A percentile compares a stretch with the other conserved stretches of the same genome.
Evolutionary conservation across 805 yeast genomes (phyloP).

Genomic region (Monosporozyma aquatica): DNA sequence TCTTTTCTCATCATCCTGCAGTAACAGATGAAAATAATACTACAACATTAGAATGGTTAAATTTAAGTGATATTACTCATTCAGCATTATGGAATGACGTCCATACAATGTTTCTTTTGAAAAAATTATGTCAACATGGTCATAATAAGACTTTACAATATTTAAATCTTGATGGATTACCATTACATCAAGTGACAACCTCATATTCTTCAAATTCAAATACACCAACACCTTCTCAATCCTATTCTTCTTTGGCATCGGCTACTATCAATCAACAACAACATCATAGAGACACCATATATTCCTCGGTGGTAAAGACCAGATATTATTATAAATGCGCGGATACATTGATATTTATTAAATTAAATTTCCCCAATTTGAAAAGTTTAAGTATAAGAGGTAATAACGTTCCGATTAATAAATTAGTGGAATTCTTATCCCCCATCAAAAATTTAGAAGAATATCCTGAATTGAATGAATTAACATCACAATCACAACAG

Average conservation of each 20-base stretch:
- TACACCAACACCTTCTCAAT: background rate
- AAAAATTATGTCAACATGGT: conserved; percentile 32
- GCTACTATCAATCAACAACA: background rate
- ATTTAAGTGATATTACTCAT: conserved; percentile 55
- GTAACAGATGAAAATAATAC: conserved; percentile 31
- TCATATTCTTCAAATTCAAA: conserved; percentile 12
- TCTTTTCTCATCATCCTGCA: conserved; percentile 66
- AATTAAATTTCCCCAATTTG: conserved; percentile 32
- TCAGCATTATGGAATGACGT: conserved; percentile 48
- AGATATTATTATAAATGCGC: conserved; percentile 25
- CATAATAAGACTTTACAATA: conserved; percentile 32
- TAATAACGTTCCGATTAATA: conserved; percentile 28
- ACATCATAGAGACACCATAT: conserved; percentile 2
- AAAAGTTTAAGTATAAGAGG: conserved; percentile 32
- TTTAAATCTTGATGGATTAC: conserved; percentile 59
- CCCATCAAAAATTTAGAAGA: conserved; percentile 16
- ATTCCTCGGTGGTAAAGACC: conserved; percentile 10
- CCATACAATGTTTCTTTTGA: conserved; percentile 39
- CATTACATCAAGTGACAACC: conserved; percentile 33
- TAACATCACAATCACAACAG: conserved; percentile 14
- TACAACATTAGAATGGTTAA: conserved; percentile 54
- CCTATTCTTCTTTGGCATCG: conserved; percentile 1
- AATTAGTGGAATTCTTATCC: conserved; percentile 29
- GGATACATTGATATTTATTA: conserved; percentile 32
- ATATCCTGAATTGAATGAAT: conserved; percentile 8